phyloP scores from a whole-genome alignment of 768 basidiomycete species.

The Gloeopeniophorella convolvens region DNA sequence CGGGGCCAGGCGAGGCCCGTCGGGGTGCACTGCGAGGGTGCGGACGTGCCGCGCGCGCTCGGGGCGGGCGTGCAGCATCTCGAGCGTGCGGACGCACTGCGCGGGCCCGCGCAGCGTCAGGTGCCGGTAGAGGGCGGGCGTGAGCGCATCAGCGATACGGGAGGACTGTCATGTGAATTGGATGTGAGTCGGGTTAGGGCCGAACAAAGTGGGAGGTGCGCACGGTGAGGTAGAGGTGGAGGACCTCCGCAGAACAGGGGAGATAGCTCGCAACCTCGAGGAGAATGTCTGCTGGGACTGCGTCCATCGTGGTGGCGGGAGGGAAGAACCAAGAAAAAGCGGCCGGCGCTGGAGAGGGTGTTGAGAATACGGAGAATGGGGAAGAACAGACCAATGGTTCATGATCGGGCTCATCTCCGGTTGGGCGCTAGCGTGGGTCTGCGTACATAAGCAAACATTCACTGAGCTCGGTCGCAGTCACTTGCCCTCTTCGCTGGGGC shows the following conservation, averaged over 20 bases:
- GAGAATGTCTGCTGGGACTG: slow-evolving; percentile 53
- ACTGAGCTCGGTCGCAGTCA: too few species aligned
- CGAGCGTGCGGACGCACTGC: slow-evolving; percentile 59
- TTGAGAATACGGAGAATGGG: background rate
- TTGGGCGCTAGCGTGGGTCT: too few species aligned
- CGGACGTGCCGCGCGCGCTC: slow-evolving; percentile 64
- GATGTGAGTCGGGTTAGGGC: background rate
- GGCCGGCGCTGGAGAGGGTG: background rate
- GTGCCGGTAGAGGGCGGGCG: slow-evolving; percentile 51
- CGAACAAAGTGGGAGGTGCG: slow-evolving; percentile 26
- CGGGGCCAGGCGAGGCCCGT: slow-evolving; percentile 11
- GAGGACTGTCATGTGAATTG: slow-evolving; percentile 54
- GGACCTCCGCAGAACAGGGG: slow-evolving; percentile 44
- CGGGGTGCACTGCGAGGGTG: slow-evolving; percentile 46
- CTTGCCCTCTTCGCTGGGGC: too few species aligned
- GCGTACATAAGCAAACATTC: too few species aligned
- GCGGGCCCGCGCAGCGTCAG: slow-evolving; percentile 47
- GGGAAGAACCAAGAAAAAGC: background rate
- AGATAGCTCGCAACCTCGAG: slow-evolving; percentile 58
- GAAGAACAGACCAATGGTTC: too few species aligned
- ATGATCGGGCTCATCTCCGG: background rate
- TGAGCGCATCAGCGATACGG: slow-evolving; percentile 43
- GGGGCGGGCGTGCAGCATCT: slow-evolving; percentile 51
- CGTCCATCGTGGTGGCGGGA: slow-evolving; percentile 2
- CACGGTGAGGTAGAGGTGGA: slow-evolving; percentile 55